phyloP scores from a whole-genome alignment of 1,284 basidiomycete species.

The Neonothopanus nambi region DNA sequence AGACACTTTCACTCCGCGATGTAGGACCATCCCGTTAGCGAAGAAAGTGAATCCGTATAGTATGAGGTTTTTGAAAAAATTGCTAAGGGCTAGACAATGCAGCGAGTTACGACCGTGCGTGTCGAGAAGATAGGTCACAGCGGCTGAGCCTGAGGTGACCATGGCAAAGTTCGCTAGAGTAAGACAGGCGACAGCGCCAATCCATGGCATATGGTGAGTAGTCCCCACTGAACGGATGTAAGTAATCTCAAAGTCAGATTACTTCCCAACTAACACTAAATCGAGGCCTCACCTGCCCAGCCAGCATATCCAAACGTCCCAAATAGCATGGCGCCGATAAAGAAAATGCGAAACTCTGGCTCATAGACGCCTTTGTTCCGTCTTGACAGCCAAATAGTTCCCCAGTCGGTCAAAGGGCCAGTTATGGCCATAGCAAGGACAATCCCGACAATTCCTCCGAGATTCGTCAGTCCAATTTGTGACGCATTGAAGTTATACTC shows the following conservation, averaged over 20 bases:
- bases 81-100: conserved; percentile 43
- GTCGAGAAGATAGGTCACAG: conserved; percentile 45
- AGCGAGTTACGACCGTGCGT: conserved; percentile 41
- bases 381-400: conserved; percentile 41
- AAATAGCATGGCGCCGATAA: conserved; percentile 42
- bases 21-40: conserved; percentile 42
- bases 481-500: conserved; percentile 40
- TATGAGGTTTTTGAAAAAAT: conserved; percentile 46
- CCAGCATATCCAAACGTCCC: conserved; percentile 46
- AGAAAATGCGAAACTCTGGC: conserved; percentile 46
- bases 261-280: background rate
- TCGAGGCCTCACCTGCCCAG: conserved; percentile 35
- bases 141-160: conserved; percentile 39
- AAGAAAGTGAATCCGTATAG: conserved; percentile 47
- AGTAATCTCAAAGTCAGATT: background rate
- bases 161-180: conserved; percentile 42
- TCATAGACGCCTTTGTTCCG: conserved; percentile 47
- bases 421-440: conserved; percentile 38
- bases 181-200: conserved; percentile 43
- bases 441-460: conserved; percentile 44
- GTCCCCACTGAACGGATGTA: conserved; percentile 33
- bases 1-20: conserved; percentile 37
- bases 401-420: conserved; percentile 44
- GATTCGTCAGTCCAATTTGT: conserved; percentile 42
- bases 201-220: conserved; percentile 43